Evolutionary conservation across 768 basidiomycete genomes (phyloP).

Genomic region (Mycena olivaceomarginata): DNA sequence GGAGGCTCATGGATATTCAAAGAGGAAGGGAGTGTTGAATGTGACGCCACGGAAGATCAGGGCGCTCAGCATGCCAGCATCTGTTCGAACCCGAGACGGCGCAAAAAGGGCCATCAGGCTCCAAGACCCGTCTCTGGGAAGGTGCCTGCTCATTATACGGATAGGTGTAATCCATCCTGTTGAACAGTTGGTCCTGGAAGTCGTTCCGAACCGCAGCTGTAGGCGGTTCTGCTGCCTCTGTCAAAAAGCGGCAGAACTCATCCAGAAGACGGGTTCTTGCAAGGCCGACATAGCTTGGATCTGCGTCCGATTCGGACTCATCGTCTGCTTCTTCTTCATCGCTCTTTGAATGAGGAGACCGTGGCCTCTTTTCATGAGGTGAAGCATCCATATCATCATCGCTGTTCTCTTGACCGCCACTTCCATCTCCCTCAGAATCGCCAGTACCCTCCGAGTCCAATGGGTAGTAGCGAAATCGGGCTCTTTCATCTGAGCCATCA

Average conservation of each 20-base stretch:
- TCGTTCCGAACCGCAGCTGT: neutral
- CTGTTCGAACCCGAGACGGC: neutral
- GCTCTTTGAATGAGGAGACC: no score
- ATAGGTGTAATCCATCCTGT: neutral
- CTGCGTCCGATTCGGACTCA: no score
- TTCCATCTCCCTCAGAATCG: no score
- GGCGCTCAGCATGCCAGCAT: constrained; percentile 16
- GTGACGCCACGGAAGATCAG: constrained; percentile 21
- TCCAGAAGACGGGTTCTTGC: neutral
- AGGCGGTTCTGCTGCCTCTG: neutral
- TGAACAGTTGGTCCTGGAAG: neutral
- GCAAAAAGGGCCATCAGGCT: constrained; percentile 10
- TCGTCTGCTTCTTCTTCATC: no score
- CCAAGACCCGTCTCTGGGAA: neutral
- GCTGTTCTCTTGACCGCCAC: no score
- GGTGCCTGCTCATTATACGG: constrained; percentile 24
- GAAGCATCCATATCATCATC: no score
- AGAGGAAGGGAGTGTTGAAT: constrained; percentile 5
- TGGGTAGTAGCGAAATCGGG: no score
- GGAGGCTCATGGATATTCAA: neutral
- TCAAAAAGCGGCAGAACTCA: neutral
- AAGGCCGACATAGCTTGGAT: neutral
- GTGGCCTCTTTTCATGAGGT: no score
- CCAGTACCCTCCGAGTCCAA: no score
- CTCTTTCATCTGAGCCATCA: no score